These are phyloP conservation scores for Aspergillus unguis DNA, from an alignment of 2,329 filamentous ascomycete species.

Conservation along the genomic window DNA sequence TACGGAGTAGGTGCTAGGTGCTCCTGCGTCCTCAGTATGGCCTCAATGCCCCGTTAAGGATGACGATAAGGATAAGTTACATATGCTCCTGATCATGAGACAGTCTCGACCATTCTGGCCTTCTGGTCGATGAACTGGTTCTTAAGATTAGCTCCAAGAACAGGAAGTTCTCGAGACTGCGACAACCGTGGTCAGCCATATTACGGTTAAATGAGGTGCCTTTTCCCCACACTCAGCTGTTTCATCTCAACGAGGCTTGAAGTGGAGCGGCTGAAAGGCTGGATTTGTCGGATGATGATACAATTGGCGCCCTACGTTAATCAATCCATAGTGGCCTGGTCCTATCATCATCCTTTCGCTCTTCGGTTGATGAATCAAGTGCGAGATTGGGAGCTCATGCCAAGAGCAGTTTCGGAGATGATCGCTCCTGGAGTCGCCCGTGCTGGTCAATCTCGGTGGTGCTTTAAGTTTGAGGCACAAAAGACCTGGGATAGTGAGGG, in stretches of 20 bases:
- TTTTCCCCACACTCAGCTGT: conserved; percentile 5
- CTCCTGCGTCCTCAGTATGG: no score
- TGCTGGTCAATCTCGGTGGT: not conserved
- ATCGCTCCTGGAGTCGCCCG: not conserved
- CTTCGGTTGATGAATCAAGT: not conserved
- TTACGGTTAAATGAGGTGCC: not conserved
- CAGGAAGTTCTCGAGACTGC: not conserved
- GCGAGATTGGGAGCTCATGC: not conserved
- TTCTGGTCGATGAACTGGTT: conserved; percentile 4
- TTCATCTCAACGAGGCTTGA: conserved; percentile 7
- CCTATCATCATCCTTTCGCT: not conserved
- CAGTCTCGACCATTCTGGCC: not conserved
- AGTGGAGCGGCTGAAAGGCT: conserved; percentile 5
- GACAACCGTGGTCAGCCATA: not conserved
- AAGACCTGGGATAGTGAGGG: conserved; percentile 4
- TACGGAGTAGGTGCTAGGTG: no score
- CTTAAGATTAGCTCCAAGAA: conserved; percentile 1
- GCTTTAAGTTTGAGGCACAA: conserved; percentile 4
- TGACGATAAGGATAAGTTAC: no score
- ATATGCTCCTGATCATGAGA: not conserved
- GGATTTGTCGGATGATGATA: conserved; percentile 4
- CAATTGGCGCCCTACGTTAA: conserved; percentile 1
- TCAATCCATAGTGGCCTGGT: not conserved
- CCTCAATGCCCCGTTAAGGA: no score
- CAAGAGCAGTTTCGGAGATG: not conserved